These are phyloP conservation scores for Fusarium sp. DNA, from an alignment of 2,329 filamentous ascomycete genomes.

Conservation along the genomic window DNA sequence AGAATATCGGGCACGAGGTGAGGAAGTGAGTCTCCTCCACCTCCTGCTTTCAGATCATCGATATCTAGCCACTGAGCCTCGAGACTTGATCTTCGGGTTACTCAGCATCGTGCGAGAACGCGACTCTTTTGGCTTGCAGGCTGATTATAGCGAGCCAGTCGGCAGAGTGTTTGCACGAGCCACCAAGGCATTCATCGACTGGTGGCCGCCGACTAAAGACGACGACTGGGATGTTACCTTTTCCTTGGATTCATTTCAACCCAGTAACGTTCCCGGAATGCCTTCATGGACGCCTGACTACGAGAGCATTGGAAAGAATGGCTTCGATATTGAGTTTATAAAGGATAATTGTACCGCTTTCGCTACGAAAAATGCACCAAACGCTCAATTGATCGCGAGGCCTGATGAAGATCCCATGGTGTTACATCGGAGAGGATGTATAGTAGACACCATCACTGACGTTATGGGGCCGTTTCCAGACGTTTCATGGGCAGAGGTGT, in stretches of 20 bases:
- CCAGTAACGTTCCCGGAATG: not conserved
- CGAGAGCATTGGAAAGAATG: not conserved
- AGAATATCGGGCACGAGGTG: not conserved
- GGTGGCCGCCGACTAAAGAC: conserved; percentile 7
- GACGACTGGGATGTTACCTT: not conserved
- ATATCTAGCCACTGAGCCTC: conserved; percentile 42
- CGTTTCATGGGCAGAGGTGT: conserved; percentile 1
- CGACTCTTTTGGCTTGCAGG: not conserved
- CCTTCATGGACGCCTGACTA: conserved; percentile 13
- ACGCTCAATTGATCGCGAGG: not conserved
- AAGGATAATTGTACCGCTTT: not conserved
- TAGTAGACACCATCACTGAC: conserved; percentile 3
- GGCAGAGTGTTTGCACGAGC: conserved; percentile 21
- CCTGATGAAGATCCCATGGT: conserved; percentile 3
- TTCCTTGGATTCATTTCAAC: conserved; percentile 1
- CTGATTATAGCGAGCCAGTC: conserved; percentile 22
- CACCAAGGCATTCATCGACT: conserved; percentile 28
- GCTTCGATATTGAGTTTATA: not conserved
- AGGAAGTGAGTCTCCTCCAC: not conserved
- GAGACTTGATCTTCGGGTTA: conserved; percentile 39
- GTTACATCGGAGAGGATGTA: conserved; percentile 1
- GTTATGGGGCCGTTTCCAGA: not conserved
- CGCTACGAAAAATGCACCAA: not conserved
- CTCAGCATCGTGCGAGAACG: conserved; percentile 31
- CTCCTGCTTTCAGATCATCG: conserved; percentile 20